Conservation (phyloP, 257 asterid species). For the Oldenlandia corymbosa region DNA sequence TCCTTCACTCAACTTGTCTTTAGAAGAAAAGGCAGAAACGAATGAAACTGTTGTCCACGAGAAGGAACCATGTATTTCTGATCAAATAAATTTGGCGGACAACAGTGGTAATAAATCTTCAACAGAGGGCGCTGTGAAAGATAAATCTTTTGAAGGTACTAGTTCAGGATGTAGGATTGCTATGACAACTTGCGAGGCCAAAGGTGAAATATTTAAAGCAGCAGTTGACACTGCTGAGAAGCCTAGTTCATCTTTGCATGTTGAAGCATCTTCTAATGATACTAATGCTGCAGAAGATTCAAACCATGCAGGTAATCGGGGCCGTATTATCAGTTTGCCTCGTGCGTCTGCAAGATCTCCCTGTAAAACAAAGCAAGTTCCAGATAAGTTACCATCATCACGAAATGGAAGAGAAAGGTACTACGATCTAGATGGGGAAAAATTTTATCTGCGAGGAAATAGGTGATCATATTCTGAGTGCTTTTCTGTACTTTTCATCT, state of each 20-base stretch:
- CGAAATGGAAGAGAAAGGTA: constrained; percentile 65
- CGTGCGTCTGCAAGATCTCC: constrained; percentile 51
- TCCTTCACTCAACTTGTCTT: constrained; percentile 22
- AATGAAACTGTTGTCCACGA: constrained; percentile 30
- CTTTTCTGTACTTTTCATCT: constrained; percentile 5
- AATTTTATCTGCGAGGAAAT: constrained; percentile 42
- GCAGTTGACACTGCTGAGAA: constrained; percentile 29
- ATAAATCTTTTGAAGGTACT: constrained; percentile 27
- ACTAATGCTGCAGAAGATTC: constrained; percentile 44
- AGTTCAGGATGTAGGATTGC: constrained; percentile 28
- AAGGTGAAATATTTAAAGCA: constrained; percentile 27
- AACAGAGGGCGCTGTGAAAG: constrained; percentile 27
- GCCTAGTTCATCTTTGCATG: constrained; percentile 28
- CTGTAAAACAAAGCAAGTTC: constrained; percentile 37
- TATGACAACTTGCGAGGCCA: constrained; percentile 29
- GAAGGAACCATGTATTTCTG: constrained; percentile 21
- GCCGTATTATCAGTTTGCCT: constrained; percentile 79
- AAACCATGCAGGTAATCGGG: constrained; percentile 37
- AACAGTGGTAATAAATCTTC: constrained; percentile 24
- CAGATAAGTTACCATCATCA: constrained; percentile 39
- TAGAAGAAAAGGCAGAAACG: constrained; percentile 28
- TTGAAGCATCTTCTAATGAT: constrained; percentile 39
- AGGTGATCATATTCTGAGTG: constrained; percentile 43
- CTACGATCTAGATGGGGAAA: constrained; percentile 50
- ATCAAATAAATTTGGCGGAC: constrained; percentile 27